These are phyloP conservation scores for Cyberlindnera meyerae DNA, from an alignment of 805 yeast species.

Conservation along the genomic window DNA sequence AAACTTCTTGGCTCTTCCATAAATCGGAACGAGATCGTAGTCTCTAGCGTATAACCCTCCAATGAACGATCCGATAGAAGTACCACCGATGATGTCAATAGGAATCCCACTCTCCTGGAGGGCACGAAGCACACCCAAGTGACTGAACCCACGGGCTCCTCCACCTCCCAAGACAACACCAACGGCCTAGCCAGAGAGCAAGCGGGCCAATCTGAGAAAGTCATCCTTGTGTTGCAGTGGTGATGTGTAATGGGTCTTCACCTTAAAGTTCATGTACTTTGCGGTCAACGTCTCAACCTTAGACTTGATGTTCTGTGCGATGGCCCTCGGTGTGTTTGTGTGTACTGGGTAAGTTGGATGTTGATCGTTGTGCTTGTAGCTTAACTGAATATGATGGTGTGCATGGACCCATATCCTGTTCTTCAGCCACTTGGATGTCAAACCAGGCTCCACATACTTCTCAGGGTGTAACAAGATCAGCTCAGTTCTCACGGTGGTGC, in stretches of 20 bases:
- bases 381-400: constrained; percentile 88
- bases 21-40: constrained; percentile 84
- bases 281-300: constrained; percentile 34
- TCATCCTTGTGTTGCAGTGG: constrained; percentile 69
- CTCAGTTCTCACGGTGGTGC: constrained; percentile 85
- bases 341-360: background rate
- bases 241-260: constrained; percentile 22
- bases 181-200: constrained; percentile 87
- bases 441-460: constrained; percentile 75
- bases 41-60: constrained; percentile 95
- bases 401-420: constrained; percentile 86
- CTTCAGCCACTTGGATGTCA: constrained; percentile 80
- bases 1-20: constrained; percentile 84
- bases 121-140: constrained; percentile 86
- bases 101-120: constrained; percentile 91
- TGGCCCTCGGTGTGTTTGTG: constrained; percentile 15
- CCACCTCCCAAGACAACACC: constrained; percentile 97
- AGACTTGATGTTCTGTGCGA: constrained; percentile 27
- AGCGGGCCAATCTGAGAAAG: constrained; percentile 82
- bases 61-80: constrained; percentile 92
- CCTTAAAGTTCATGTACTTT: constrained; percentile 20
- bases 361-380: constrained; percentile 17
- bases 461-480: constrained; percentile 81
- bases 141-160: constrained; percentile 93
- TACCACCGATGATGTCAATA: constrained; percentile 90